phyloP scores from a whole-genome alignment of 2,329 filamentous ascomycete species.

The Shiraia sp. region DNA sequence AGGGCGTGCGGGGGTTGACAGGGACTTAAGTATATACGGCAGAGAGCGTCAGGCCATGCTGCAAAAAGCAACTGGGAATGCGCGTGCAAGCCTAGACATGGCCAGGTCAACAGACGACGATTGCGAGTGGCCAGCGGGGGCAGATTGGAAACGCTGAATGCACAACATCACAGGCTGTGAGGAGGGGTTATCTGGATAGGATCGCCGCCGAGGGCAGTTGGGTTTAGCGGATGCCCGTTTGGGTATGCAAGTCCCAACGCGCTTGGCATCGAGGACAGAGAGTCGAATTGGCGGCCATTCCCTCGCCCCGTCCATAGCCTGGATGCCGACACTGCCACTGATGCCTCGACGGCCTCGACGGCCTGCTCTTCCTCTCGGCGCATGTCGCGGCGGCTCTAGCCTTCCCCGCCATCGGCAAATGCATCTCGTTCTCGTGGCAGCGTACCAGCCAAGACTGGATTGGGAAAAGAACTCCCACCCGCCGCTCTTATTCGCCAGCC shows the following conservation, averaged over 20 bases:
- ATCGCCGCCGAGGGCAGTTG: conserved; percentile 21
- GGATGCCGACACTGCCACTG: conserved; percentile 5
- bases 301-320: conserved; percentile 9
- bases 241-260: conserved; percentile 37
- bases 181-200: conserved; percentile 25
- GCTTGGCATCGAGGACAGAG: conserved; percentile 19
- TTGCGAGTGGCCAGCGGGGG: conserved; percentile 4
- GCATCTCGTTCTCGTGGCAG: conserved; percentile 4
- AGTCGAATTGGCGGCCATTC: conserved; percentile 9
- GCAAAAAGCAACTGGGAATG: conserved; percentile 14
- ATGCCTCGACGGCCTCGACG: too few species aligned
- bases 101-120: conserved; percentile 5
- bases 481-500: too few species aligned
- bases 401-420: conserved; percentile 6
- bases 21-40: conserved; percentile 13
- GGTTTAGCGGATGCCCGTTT: conserved; percentile 33
- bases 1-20: conserved; percentile 10
- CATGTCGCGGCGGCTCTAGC: conserved; percentile 15
- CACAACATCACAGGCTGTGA: conserved; percentile 19
- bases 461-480: conserved; percentile 5
- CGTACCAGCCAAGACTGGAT: background rate
- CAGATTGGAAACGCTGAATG: conserved; percentile 13
- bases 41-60: conserved; percentile 7
- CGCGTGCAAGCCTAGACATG: conserved; percentile 8
- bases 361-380: too few species aligned